Base-by-base conservation (phyloP, 2,329 filamentous ascomycete species). In the Fusarium sp. region DNA sequence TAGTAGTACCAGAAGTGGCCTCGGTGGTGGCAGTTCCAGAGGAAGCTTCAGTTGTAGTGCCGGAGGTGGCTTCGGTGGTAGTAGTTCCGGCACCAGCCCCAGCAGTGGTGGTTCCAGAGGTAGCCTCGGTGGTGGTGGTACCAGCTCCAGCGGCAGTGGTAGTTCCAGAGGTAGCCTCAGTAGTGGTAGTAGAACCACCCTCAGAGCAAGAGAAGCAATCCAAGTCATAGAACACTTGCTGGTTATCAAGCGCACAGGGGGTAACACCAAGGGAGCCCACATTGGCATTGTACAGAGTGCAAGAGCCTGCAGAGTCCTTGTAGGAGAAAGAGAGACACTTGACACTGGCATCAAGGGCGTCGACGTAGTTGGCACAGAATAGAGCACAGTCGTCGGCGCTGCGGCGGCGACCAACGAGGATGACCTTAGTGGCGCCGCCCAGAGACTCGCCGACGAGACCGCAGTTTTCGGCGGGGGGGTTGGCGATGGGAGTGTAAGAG, bases 131-230 rank as follows among this genome's bases (percentile, higher is more conserved):
- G 11, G 50, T 20, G 20, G 37, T 51, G 5, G 35, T 36, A 15
- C 4, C 29, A 39, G 5, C 8, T 5, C 23, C 25, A 6, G 8
- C 25, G 7, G 37, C n/a, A 15, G 31, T 31, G 29, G 29, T 31
- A 13, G 29, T 31, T 31, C 29, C 31, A 33, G 31, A 15, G 13
- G 31, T 15, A 35, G 39, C 13, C 39, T 41, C 39, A 27, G 39
- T 36, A 8, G 55, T 58, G 11, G 55, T 58, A 9, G 56, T 60
- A 42, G n/a, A 11, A 61, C 15, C 46, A 14, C 13, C 41, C 11
- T 59, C 49, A 5, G 39, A n/a, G 4, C 59, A 63, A 23, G 59
- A 33, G 11, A 49, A 63, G 20, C 58, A 63, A 8, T 27, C 27
- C 21, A 56, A 27, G 53, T 56, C 46, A 3, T 56, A 4, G 0